Evolutionary conservation across 1,284 basidiomycete genomes (phyloP).

Genomic region (Microbotryum violaceum): DNA sequence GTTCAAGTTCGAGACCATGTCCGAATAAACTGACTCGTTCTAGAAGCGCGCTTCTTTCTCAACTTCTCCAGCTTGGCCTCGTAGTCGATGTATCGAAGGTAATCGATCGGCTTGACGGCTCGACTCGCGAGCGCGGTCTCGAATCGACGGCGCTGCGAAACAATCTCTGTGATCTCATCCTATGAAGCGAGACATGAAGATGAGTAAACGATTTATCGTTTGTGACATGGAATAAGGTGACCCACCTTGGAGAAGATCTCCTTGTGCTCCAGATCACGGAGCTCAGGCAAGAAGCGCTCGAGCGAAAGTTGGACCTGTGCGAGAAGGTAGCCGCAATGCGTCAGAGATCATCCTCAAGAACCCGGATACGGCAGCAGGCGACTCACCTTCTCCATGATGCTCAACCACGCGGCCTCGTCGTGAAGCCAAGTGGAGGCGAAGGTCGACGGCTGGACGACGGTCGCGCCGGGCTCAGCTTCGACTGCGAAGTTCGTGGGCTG

Average conservation of each 20-base stretch:
- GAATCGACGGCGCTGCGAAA: constrained; percentile 73
- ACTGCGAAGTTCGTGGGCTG: too few relatives aligned
- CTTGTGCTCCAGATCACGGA: constrained; percentile 85
- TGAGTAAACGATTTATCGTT: background rate
- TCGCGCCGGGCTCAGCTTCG: background rate
- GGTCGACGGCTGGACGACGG: background rate
- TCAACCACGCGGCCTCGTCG: too few relatives aligned
- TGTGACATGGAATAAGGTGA: constrained; percentile 3
- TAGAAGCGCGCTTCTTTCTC: constrained; percentile 63
- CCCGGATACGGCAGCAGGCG: too few relatives aligned
- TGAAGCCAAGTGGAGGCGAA: background rate
- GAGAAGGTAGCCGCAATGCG: background rate
- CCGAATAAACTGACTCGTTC: constrained; percentile 52
- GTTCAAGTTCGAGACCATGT: background rate
- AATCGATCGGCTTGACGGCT: constrained; percentile 51
- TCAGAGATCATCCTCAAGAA: too few relatives aligned
- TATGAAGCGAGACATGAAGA: constrained; percentile 36
- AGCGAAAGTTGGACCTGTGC: constrained; percentile 33
- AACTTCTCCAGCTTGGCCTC: constrained; percentile 82
- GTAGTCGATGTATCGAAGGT: constrained; percentile 81
- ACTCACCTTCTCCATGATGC: constrained; percentile 23
- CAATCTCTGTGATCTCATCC: constrained; percentile 75
- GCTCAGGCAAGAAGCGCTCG: constrained; percentile 54
- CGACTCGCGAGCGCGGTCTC: constrained; percentile 59
- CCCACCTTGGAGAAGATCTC: constrained; percentile 74